Evolutionary conservation across 192 early-diverging fungal species (phyloP), one percentile per base, ranked within the genome.

Genomic region (Coemansia sp.): DNA sequence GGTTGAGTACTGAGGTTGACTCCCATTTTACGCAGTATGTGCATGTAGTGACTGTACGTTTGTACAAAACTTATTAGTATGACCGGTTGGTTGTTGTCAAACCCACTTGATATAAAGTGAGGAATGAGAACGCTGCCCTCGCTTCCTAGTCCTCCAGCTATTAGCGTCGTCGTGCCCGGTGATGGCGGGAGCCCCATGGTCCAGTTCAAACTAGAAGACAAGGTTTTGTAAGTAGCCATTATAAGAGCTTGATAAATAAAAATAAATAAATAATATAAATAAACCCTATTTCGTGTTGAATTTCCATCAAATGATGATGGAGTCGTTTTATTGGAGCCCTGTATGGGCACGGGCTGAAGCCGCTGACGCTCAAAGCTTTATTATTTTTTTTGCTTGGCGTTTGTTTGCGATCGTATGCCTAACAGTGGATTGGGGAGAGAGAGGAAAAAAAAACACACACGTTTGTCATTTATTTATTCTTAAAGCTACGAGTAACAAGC

Each of bases 11-110:
- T 20, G 6, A 54, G 53, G 32, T 71, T 67, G 10, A 81, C 64
- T 1, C 78, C 78, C 66, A 71, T 72, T 54, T 81, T 81, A 47
- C 73, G 78, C 65, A 81, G 61, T 4, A 81, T 75, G 56, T 81
- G 78, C 54, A 73, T 56, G 56, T 81, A 81, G 64, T 81, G 73
- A 66, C 60, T 81, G 59, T 62, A 60, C 2, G 78, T 75, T 19
- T 76, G 73, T 6, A 61, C 60, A 25, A 81, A 71, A 17, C 69
- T 72, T 17, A 81, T 9, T 0, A 81, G 66, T 2, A 62, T 46
- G 2, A 74, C 64, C 0, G 60, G 35, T 0, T 31, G n/a, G 29
- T 62, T 49, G 17, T 24, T 19, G 20, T 59, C 59, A 7, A 58
- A 35, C 0, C 41, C 25, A 20, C 59, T 66, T 41, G 20, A 62